Conservation (phyloP, 2,329 filamentous ascomycete species). For the Passalora sequoiae region DNA sequence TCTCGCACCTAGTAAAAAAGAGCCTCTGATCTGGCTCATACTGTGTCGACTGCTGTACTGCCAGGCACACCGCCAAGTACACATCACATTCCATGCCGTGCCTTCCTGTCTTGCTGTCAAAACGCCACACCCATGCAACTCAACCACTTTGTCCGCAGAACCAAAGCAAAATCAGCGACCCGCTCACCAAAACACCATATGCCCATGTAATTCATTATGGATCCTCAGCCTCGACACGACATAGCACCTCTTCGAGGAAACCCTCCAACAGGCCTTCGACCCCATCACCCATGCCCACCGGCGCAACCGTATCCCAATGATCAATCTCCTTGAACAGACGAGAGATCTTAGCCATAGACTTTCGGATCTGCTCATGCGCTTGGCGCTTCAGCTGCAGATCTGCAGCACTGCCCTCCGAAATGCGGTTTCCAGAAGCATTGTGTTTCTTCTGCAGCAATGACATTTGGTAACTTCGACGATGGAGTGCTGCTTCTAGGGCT, state of each 20-base stretch:
- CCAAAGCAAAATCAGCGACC: no score
- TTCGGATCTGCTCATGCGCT: slow-evolving; percentile 76
- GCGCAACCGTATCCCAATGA: slow-evolving; percentile 74
- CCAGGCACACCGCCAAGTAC: no score
- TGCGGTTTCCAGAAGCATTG: slow-evolving; percentile 26
- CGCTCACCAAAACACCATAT: no score
- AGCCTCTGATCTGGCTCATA: no score
- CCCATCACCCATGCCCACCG: slow-evolving; percentile 89
- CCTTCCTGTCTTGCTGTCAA: no score
- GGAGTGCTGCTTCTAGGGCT: slow-evolving; percentile 83
- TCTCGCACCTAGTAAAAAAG: no score
- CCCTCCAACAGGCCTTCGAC: slow-evolving; percentile 87
- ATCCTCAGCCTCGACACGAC: slow-evolving; percentile 82
- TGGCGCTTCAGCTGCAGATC: slow-evolving; percentile 48
- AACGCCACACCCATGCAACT: no score
- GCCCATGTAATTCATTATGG: slow-evolving; percentile 40
- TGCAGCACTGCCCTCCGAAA: slow-evolving; percentile 10
- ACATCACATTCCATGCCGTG: no score
- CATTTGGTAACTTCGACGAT: slow-evolving; percentile 62
- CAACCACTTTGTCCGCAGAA: no score
- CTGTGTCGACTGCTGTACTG: no score
- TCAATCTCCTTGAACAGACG: slow-evolving; percentile 87
- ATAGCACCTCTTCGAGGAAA: slow-evolving; percentile 86
- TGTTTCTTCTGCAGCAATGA: slow-evolving; percentile 49
- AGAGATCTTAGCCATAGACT: slow-evolving; percentile 75